These are phyloP conservation scores for Colletotrichum coccodes DNA, from an alignment of 2,329 filamentous ascomycete genomes.

Conservation along the genomic window DNA sequence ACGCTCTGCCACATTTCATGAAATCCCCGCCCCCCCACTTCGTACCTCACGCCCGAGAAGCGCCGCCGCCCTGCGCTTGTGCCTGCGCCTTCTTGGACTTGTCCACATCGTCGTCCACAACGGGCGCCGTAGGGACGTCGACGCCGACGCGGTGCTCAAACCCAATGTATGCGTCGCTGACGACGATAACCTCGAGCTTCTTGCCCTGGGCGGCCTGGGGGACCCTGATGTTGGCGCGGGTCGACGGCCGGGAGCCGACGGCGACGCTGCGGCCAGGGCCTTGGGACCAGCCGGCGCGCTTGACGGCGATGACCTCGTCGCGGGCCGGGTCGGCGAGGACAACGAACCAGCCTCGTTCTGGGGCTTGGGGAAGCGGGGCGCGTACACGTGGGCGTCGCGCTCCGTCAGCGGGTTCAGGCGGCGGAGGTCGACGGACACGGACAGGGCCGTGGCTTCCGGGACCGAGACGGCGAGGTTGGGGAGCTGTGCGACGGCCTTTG, in stretches of 20 bases:
- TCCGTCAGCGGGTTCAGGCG: slow-evolving; percentile 75
- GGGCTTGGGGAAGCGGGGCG: slow-evolving; percentile 90
- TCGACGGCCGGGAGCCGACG: slow-evolving; percentile 58
- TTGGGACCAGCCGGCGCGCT: slow-evolving; percentile 80
- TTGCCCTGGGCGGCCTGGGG: slow-evolving; percentile 63
- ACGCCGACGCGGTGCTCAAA: slow-evolving; percentile 68
- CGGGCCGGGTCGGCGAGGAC: slow-evolving; percentile 73
- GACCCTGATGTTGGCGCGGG: slow-evolving; percentile 69
- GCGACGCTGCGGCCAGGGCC: slow-evolving; percentile 40
- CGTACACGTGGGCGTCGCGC: slow-evolving; percentile 80
- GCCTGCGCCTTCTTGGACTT: slow-evolving; percentile 50
- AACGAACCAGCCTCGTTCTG: slow-evolving; percentile 96
- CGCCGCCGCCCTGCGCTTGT: slow-evolving; percentile 25
- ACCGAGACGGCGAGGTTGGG: slow-evolving; percentile 76
- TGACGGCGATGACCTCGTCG: slow-evolving; percentile 87
- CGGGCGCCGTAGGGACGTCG: slow-evolving; percentile 61
- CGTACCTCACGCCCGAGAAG: slow-evolving; percentile 2
- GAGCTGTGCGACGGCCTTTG: slow-evolving; percentile 71
- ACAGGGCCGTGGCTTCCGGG: slow-evolving; percentile 68
- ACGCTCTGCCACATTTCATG: background rate
- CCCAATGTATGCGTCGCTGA: slow-evolving; percentile 89
- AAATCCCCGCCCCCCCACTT: background rate
- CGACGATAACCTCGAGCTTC: slow-evolving; percentile 77
- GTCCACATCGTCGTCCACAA: slow-evolving; percentile 58
- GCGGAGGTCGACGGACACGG: slow-evolving; percentile 70